phyloP scores from a whole-genome alignment of 192 early-diverging fungal genomes.

The Backusella tuberculispora region DNA sequence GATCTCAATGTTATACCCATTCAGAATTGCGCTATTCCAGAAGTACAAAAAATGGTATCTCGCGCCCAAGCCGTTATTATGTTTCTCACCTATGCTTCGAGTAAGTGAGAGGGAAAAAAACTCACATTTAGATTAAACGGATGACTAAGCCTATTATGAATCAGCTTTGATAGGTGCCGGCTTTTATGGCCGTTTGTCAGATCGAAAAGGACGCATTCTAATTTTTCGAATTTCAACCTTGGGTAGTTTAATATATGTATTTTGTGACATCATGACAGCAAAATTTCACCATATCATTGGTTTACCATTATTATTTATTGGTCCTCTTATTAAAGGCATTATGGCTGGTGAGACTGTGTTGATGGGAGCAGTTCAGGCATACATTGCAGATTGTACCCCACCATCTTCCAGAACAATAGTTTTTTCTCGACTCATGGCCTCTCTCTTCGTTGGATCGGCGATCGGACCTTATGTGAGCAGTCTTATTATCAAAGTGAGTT shows the following conservation, averaged over 20 bases:
- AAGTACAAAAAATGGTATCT: slow-evolving; percentile 38
- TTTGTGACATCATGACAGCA: slow-evolving; percentile 28
- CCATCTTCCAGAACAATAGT: slow-evolving; percentile 17
- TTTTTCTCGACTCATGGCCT: slow-evolving; percentile 31
- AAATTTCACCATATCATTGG: slow-evolving; percentile 31
- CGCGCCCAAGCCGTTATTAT: slow-evolving; percentile 28
- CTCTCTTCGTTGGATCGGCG: slow-evolving; percentile 19
- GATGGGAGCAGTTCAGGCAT: slow-evolving; percentile 38
- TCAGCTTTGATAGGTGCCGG: slow-evolving; percentile 29
- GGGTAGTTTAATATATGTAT: slow-evolving; percentile 29
- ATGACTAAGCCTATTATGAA: not conserved
- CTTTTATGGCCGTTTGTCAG: slow-evolving; percentile 42
- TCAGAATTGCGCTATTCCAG: slow-evolving; percentile 40
- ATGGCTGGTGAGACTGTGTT: slow-evolving; percentile 33
- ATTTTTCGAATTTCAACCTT: slow-evolving; percentile 33
- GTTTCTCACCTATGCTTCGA: slow-evolving; percentile 25
- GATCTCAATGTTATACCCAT: slow-evolving; percentile 25
- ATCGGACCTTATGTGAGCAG: slow-evolving; percentile 17
- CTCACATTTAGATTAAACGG: too few relatives aligned
- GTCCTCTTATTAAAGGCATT: slow-evolving; percentile 38
- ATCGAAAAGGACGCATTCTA: slow-evolving; percentile 29
- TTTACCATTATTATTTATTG: slow-evolving; percentile 33
- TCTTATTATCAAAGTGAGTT: slow-evolving; percentile 9
- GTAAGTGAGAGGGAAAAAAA: slow-evolving; percentile 16
- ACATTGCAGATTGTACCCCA: slow-evolving; percentile 42